Base-by-base conservation (phyloP, 495 filamentous ascomycete species). In the Penicillium nucicola region DNA sequence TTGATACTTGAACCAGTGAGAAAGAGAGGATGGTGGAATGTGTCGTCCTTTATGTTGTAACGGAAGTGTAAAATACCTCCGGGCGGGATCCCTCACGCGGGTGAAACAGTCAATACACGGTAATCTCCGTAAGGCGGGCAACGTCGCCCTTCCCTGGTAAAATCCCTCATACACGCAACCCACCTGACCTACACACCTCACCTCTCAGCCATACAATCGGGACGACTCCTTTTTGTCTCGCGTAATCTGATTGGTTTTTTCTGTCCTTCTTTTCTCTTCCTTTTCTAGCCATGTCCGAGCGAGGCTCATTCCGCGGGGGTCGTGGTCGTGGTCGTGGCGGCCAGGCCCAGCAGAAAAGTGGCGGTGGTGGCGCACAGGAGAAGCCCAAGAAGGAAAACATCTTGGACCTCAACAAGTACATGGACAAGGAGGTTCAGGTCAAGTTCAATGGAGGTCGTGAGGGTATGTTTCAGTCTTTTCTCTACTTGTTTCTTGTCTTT, bases 301-400 rank as follows among this genome's bases (percentile, higher is more conserved):
- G 85, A 78, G 83, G 78, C 46, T 74, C 76, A 39, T 82, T 83
- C 71, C 80, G 84, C 54, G 83, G 82, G 11, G 71, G 76, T 53
- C 68, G 75, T 47, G 71, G 78, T 45, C 71, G 74, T 46, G 69
- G 70, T 45, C 64, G 70, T 39, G 72, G 74, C 51, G 68, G 63
- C 48, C 63, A 65, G 48, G 54, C 56, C 37, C 61, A 65, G 45
- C 60, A 66, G 51, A 61, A 66, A 64, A 71, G 78, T 68, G 79
- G 76, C 66, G 72, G 74, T 68, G 67, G 71, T 61, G 68, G 69
- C 60, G 67, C 62, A 57, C 73, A 79, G 52, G 86, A 90, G 65
- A 85, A 88, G 56, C 89, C 91, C 51, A 96, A 96, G 81, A 96
- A 97, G 75, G 92, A 98, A 67, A 96, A 97, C 64, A 98, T 98